These are phyloP conservation scores for Uncinocarpus reesii DNA, from an alignment of 2,329 filamentous ascomycete genomes.

Conservation along the genomic window DNA sequence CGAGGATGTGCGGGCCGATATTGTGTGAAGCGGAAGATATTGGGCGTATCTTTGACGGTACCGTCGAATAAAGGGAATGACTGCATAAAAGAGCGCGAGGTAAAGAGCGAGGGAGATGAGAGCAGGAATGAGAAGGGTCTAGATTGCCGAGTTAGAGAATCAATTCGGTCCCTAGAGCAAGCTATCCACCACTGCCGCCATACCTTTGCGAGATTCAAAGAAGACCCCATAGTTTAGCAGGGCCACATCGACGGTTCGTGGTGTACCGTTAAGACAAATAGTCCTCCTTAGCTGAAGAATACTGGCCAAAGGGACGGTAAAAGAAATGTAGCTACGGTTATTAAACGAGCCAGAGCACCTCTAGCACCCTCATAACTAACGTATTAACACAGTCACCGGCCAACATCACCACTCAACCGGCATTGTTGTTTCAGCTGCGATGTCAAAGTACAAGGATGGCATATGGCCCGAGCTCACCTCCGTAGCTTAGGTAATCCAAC, in stretches of 20 bases:
- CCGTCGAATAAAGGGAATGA: constrained; percentile 58
- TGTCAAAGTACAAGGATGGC: background rate
- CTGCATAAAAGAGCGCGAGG: constrained; percentile 52
- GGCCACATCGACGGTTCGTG: background rate
- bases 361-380: too few relatives aligned
- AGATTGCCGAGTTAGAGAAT: constrained; percentile 15
- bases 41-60: constrained; percentile 62
- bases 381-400: background rate
- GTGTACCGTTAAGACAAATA: background rate
- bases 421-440: constrained; percentile 2
- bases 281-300: too few relatives aligned
- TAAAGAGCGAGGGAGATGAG: constrained; percentile 61
- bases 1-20: constrained; percentile 44
- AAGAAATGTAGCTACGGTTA: too few relatives aligned
- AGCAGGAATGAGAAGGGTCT: constrained; percentile 63
- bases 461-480: too few relatives aligned
- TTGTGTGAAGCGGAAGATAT: constrained; percentile 58
- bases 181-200: background rate
- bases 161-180: background rate
- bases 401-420: background rate
- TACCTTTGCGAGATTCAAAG: constrained; percentile 12
- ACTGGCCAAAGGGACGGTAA: too few relatives aligned
- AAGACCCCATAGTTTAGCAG: constrained; percentile 12
- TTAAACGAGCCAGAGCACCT: too few relatives aligned
- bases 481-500: too few relatives aligned